These are phyloP conservation scores for Pestalotiopsis sp. DNA, from an alignment of 2,329 filamentous ascomycete species.

Conservation along the genomic window DNA sequence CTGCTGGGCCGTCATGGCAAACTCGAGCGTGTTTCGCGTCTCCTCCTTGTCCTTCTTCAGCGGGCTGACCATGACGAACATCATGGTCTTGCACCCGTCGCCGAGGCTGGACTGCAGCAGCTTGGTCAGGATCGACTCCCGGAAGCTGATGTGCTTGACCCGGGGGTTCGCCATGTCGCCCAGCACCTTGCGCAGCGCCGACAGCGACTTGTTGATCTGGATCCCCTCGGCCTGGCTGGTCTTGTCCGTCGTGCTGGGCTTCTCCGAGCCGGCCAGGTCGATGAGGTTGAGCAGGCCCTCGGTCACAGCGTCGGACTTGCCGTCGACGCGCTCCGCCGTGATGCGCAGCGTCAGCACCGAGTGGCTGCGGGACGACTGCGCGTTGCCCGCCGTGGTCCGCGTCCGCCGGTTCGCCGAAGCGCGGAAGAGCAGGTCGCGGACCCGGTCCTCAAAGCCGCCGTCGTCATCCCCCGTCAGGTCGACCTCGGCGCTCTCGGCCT, in stretches of 20 bases:
- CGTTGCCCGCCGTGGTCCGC: conserved; percentile 11
- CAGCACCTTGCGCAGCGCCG: conserved; percentile 92
- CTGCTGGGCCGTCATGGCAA: conserved; percentile 76
- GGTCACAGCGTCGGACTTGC: not conserved
- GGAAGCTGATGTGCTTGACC: conserved; percentile 83
- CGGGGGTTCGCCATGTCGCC: conserved; percentile 84
- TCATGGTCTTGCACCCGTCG: conserved; percentile 95
- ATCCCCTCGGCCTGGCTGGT: conserved; percentile 92
- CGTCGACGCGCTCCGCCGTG: not conserved
- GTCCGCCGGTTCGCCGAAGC: conserved; percentile 2
- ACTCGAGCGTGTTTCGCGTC: conserved; percentile 91
- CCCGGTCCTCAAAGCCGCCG: not conserved
- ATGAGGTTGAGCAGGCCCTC: conserved; percentile 13
- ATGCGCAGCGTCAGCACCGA: conserved; percentile 10
- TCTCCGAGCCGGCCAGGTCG: conserved; percentile 14
- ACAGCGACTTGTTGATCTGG: conserved; percentile 94
- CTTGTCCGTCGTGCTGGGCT: conserved; percentile 45
- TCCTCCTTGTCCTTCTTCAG: conserved; percentile 89
- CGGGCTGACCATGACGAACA: conserved; percentile 98
- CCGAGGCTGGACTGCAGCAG: conserved; percentile 92
- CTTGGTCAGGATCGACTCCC: conserved; percentile 96
- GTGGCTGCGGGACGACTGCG: conserved; percentile 13
- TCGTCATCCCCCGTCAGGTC: not conserved
- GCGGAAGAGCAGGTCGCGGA: not conserved
- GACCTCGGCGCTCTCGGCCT: not conserved